phyloP scores from a whole-genome alignment of 176 grass and related monocot genomes.

The Chrysopogon serrulatus region DNA sequence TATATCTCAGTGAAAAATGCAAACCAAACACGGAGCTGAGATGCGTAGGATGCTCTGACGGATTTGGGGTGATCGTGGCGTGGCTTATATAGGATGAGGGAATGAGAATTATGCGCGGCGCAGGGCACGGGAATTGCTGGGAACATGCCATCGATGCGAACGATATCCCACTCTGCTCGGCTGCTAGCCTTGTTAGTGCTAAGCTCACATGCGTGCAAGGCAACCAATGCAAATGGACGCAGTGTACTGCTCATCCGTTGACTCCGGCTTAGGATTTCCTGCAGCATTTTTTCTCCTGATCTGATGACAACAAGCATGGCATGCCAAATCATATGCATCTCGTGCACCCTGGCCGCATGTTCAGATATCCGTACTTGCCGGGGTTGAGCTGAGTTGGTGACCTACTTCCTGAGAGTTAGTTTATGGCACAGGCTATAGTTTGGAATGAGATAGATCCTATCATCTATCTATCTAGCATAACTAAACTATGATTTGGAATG shows the following conservation, averaged over 20 bases:
- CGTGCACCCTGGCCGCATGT: conserved; percentile 16
- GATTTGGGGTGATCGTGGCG: background rate
- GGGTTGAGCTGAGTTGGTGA: conserved; percentile 10
- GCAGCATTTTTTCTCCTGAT: background rate
- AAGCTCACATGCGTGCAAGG: conserved; percentile 2
- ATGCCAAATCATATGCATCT: background rate
- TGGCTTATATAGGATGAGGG: conserved; percentile 7
- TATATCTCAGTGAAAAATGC: background rate
- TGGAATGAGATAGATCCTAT: background rate
- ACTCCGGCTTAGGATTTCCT: background rate
- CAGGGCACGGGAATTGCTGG: conserved; percentile 13
- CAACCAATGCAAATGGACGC: background rate
- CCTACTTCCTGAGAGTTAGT: background rate
- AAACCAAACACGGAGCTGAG: background rate
- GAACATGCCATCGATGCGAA: conserved; percentile 15
- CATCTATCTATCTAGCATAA: background rate
- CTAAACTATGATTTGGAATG: conserved; percentile 20
- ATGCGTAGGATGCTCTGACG: background rate
- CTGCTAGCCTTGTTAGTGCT: background rate
- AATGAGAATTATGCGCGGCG: conserved; percentile 3
- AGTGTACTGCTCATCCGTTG: background rate
- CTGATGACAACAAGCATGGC: background rate
- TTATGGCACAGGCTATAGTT: background rate
- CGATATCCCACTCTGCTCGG: background rate
- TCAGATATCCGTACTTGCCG: conserved; percentile 27